These are phyloP conservation scores for Zymoseptoria brevis DNA, from an alignment of 2,329 filamentous ascomycete species.

Conservation along the genomic window DNA sequence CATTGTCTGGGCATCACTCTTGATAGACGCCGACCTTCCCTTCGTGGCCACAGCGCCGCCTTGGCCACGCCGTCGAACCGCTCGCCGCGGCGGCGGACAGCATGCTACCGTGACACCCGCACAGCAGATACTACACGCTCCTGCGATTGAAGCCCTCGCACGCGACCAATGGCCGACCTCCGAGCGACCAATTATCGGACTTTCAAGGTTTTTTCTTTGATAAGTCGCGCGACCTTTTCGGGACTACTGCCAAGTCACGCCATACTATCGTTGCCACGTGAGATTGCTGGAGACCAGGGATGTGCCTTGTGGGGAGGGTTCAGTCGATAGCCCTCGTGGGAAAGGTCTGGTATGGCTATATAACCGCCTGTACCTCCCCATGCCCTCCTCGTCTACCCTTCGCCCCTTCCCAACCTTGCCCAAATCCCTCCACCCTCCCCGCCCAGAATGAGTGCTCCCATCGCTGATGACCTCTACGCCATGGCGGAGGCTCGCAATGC, in stretches of 20 bases:
- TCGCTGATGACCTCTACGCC: constrained; percentile 15
- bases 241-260: neutral
- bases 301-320: neutral
- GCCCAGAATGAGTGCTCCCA: constrained; percentile 10
- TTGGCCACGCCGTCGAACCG: constrained; percentile 8
- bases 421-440: neutral
- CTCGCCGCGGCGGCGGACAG: neutral
- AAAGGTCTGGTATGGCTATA: neutral
- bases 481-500: constrained; percentile 20
- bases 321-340: neutral
- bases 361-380: neutral
- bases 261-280: neutral
- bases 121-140: neutral
- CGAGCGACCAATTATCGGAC: neutral
- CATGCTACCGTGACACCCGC: constrained; percentile 13
- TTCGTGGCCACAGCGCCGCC: constrained; percentile 13
- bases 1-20: neutral
- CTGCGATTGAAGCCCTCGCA: neutral
- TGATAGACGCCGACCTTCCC: constrained; percentile 10
- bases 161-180: constrained; percentile 5
- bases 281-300: neutral
- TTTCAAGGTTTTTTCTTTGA: neutral
- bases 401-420: neutral
- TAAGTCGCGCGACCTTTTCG: neutral
- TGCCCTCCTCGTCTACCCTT: neutral